phyloP scores from a whole-genome alignment of 1,284 basidiomycete species.

The Hypsizygus ulmarius region DNA sequence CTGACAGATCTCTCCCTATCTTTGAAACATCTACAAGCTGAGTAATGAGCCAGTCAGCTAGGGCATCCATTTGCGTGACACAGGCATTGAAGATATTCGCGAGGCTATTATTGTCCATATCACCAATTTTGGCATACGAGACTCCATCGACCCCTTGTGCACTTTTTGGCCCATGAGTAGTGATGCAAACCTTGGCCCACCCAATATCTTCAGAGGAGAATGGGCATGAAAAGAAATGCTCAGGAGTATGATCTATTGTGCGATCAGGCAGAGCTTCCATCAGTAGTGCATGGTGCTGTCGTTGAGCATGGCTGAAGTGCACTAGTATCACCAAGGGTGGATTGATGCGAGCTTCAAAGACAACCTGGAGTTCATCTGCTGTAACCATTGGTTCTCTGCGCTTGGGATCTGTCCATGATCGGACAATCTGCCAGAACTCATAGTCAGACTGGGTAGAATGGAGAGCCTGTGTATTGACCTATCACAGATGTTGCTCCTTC shows the following conservation, averaged over 20 bases:
- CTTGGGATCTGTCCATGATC: not conserved
- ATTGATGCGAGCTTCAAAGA: not conserved
- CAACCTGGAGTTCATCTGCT: not conserved
- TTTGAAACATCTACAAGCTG: constrained; percentile 26
- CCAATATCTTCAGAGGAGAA: constrained; percentile 20
- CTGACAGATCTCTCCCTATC: constrained; percentile 14
- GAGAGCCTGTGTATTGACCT: too few species aligned
- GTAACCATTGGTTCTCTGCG: not conserved
- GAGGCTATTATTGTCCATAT: constrained; percentile 18
- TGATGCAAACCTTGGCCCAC: constrained; percentile 14
- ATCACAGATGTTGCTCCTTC: too few species aligned
- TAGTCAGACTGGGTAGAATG: not conserved
- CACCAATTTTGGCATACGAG: constrained; percentile 14
- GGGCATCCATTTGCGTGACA: constrained; percentile 16
- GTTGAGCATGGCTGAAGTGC: not conserved
- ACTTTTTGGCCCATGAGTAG: not conserved
- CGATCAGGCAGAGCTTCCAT: not conserved
- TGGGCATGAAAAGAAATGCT: not conserved
- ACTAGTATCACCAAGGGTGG: not conserved
- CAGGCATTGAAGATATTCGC: constrained; percentile 21
- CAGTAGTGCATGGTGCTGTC: not conserved
- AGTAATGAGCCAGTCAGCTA: constrained; percentile 22
- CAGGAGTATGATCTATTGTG: not conserved
- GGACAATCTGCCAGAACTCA: not conserved
- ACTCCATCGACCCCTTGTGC: constrained; percentile 19